Evolutionary conservation across 129 eudicot genomes (phyloP), one percentile per base, ranked within the genome.

Genomic region (Saposhnikovia divaricata): DNA sequence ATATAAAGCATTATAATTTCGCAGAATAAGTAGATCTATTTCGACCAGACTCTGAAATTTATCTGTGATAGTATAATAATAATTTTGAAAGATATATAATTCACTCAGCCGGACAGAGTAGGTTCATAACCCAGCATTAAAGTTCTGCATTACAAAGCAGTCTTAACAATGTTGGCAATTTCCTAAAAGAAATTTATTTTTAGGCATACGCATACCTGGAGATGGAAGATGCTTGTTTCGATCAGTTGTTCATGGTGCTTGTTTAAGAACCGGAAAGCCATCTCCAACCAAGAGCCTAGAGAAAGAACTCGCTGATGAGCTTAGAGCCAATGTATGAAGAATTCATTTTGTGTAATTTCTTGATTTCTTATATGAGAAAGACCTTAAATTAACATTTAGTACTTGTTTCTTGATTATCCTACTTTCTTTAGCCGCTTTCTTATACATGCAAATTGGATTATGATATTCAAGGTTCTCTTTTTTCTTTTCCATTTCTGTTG

Each of bases 161-260:
- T 23, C 68, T 13, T 53, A 13, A 77, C n/a, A 61, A 23, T 68
- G 9, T 79, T 79, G 74, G 38, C 25, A 45, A 6, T 43, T 27
- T 47, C 25, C 14, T 0, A 61, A 21, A 61, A 61, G 5, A 78
- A 44, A 61, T 28, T 34, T 34, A 48, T 45, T 59, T 48, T 48
- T 84, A 91, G 98, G 98, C 47, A 87, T 93, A 85, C 90, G 98
- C 47, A 87, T 93, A 85, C 90, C 90, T 66, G 98, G 96, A 61
- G 98, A 93, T 72, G 97, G 98, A 61, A 90, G 98, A 81, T 93
- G 98, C 81, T 81, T 93, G 87, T 93, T 93, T 80, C 89, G 97
- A 10, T 91, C 98, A 6, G 91, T 93, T 75, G 98, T 87, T n/a
- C 95, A 89, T 76, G 94, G 98, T 79, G 92, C 96, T 38, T 87